Evolutionary conservation across 2,329 filamentous ascomycete species (phyloP), one percentile per base, ranked within the genome.

Genomic region (Daldinia sp.): DNA sequence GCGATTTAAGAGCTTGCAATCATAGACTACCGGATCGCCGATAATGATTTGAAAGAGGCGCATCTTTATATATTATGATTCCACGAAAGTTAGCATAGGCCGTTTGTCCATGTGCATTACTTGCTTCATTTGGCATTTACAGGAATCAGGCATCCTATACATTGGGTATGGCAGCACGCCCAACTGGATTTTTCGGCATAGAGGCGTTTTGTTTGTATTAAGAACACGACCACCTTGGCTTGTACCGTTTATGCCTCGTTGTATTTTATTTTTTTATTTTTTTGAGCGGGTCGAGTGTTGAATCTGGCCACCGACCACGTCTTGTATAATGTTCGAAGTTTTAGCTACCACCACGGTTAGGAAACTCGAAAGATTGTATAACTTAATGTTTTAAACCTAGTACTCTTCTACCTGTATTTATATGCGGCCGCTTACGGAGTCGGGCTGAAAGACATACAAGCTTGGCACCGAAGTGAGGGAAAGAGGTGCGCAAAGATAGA

Each of bases 1-100:
- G 23, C 73, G 76, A 19, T 81, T 80, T 72, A 75, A 73, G 71
- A 70, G 60, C 37, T 64, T 79, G 29, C 70, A 63, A 43, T 49
- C 56, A 29, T 72, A 65, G 43, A 60, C 15, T 41, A 11, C 10
- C 27, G 39, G 13, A 6, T 15, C 21, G 25, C 17, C n/a, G n/a
- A 45, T 27, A 10, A 37, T 4, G 15, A n/a, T 19, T 19, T n/a
- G 35, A 54, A 49, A 49, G 35, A 27, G 49, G 21, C 27, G 34
- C 41, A 45, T 41, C 34, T 48, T 39, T 47, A 52, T 48, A 53
- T 37, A 59, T 66, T 43, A 66, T 37, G 63, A 63, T 54, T 58
- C 64, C 39, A 64, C 35, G 64, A 65, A 43, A 50, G 45, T 49
- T 47, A 60, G 43, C 41, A 53, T 4, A 27, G 39, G 34, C n/a